phyloP scores from a whole-genome alignment of 768 basidiomycete species.

The Pisolithus microcarpus region DNA sequence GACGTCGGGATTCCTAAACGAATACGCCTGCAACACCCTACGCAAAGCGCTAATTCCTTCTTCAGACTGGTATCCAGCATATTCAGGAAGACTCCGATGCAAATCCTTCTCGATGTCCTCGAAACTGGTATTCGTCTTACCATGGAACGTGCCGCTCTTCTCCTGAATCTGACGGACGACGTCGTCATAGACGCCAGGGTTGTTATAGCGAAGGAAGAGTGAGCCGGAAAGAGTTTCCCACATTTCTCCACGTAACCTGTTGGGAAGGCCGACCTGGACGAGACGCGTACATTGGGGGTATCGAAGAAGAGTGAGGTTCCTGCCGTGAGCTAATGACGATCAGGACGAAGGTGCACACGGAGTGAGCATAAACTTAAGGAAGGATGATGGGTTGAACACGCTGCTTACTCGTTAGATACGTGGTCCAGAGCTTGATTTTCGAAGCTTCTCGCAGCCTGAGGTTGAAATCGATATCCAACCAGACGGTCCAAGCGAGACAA shows the following conservation, averaged over 20 bases:
- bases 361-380: background rate
- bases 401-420: slow-evolving; percentile 67
- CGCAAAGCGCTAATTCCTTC: slow-evolving; percentile 81
- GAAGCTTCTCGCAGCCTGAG: slow-evolving; percentile 78
- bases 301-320: slow-evolving; percentile 89
- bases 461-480: slow-evolving; percentile 7
- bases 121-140: slow-evolving; percentile 77
- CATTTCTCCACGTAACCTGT: slow-evolving; percentile 89
- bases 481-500: background rate
- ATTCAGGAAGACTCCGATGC: slow-evolving; percentile 93
- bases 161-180: slow-evolving; percentile 75
- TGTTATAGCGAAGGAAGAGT: slow-evolving; percentile 79
- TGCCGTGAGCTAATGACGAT: slow-evolving; percentile 64
- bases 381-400: background rate
- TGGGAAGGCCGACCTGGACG: slow-evolving; percentile 94
- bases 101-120: slow-evolving; percentile 99
- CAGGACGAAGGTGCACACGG: slow-evolving; percentile 7
- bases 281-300: slow-evolving; percentile 97
- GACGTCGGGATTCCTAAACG: slow-evolving; percentile 87
- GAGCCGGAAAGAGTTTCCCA: slow-evolving; percentile 98
- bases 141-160: slow-evolving; percentile 65
- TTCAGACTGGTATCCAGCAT: slow-evolving; percentile 88
- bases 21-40: slow-evolving; percentile 90
- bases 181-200: slow-evolving; percentile 74
- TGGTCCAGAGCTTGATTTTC: slow-evolving; percentile 93